Percentiles rank a stretch among this genome's conserved stretches.
Conservation (phyloP, 768 basidiomycete genomes). For the Macrolepiota fuliginosa region DNA sequence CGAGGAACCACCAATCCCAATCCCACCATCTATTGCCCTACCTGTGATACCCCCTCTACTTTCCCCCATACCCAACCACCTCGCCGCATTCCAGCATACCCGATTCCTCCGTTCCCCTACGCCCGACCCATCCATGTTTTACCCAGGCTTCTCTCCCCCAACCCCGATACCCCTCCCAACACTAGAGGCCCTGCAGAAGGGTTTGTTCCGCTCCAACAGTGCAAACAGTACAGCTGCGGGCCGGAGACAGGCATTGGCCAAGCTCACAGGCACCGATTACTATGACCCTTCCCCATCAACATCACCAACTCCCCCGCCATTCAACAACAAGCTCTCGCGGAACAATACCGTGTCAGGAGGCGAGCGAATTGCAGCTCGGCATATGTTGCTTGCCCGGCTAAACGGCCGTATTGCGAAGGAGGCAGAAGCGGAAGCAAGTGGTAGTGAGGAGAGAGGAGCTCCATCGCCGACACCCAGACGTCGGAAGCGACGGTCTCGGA, state of each 20-base stretch:
- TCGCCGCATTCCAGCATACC: constrained; percentile 45
- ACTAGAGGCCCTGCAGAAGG: constrained; percentile 74
- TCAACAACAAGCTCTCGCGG: constrained; percentile 44
- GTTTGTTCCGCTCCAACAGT: constrained; percentile 88
- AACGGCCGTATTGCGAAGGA: constrained; percentile 58
- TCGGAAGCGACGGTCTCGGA: constrained; percentile 54
- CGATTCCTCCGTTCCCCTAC: constrained; percentile 51
- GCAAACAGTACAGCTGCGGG: constrained; percentile 73
- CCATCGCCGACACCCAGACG: constrained; percentile 52
- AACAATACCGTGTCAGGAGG: constrained; percentile 85
- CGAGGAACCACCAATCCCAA: constrained; percentile 41
- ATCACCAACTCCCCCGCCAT: constrained; percentile 48
- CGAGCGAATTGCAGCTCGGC: constrained; percentile 71
- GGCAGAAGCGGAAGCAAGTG: constrained; percentile 61
- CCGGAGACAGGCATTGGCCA: constrained; percentile 76
- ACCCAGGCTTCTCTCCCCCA: constrained; percentile 64
- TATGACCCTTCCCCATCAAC: constrained; percentile 59
- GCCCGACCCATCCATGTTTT: constrained; percentile 53
- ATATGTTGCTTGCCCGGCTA: constrained; percentile 62
- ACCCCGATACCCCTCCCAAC: constrained; percentile 66
- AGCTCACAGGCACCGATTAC: constrained; percentile 72
- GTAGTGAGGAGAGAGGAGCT: constrained; percentile 50
- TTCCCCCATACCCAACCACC: constrained; percentile 44
- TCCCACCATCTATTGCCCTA: constrained; percentile 32
- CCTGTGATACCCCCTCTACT: constrained; percentile 46